phyloP scores from a whole-genome alignment of 495 filamentous ascomycete species.

The Apodospora peruviana region DNA sequence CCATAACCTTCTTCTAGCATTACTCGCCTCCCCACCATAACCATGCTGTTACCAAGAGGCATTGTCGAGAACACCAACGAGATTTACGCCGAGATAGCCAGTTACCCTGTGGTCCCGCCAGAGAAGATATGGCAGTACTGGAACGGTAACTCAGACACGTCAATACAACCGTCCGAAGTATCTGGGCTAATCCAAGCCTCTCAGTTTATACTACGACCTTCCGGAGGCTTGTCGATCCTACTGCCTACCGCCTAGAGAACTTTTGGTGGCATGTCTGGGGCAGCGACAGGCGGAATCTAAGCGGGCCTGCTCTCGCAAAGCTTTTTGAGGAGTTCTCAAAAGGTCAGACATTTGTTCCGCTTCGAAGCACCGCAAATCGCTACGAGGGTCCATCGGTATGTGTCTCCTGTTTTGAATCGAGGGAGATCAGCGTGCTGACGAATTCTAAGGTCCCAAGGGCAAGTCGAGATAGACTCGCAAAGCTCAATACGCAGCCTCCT shows the following conservation, averaged over 20 bases:
- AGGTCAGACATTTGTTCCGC: conserved; percentile 43
- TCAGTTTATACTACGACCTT: conserved; percentile 49
- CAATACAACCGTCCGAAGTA: background rate
- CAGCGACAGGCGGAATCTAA: conserved; percentile 39
- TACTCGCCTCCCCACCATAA: too few relatives aligned
- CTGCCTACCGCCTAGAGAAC: conserved; percentile 47
- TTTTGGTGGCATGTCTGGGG: conserved; percentile 56
- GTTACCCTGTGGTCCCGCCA: conserved; percentile 39
- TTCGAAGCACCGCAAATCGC: conserved; percentile 37
- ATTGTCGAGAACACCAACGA: conserved; percentile 40
- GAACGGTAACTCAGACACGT: conserved; percentile 34
- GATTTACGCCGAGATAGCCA: conserved; percentile 42
- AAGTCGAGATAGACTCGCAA: background rate
- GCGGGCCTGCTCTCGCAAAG: conserved; percentile 38
- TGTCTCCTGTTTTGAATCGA: background rate
- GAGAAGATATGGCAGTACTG: conserved; percentile 46
- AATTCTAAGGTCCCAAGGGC: conserved; percentile 1
- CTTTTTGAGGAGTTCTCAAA: conserved; percentile 45
- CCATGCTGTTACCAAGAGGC: conserved; percentile 40
- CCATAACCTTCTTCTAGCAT: too few relatives aligned
- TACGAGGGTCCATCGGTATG: conserved; percentile 38
- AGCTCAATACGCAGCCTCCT: background rate
- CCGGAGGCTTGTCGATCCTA: conserved; percentile 45
- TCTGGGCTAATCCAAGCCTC: conserved; percentile 6
- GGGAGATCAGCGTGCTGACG: conserved; percentile 7